A percentile compares a stretch with the other conserved stretches of the same genome.
Evolutionary conservation across 495 filamentous ascomycete genomes (phyloP).

Genomic region (Hypoxylon fragiforme): DNA sequence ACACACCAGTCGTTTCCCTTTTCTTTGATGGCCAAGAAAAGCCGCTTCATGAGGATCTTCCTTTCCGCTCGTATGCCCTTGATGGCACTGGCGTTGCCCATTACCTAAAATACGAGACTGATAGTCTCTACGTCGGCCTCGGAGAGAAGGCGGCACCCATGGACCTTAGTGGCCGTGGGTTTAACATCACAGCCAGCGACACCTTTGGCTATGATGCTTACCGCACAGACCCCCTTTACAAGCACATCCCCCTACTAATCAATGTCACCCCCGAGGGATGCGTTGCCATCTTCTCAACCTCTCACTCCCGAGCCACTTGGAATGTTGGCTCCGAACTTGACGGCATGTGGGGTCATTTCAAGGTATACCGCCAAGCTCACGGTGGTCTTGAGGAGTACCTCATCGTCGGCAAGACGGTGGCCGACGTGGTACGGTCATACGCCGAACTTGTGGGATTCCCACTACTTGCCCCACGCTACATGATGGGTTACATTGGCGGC

Average conservation of each 20-base stretch:
- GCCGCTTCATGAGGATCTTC: conserved; percentile 60
- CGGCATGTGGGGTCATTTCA: conserved; percentile 70
- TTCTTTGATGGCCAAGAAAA: conserved; percentile 52
- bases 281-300: conserved; percentile 67
- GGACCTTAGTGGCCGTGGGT: conserved; percentile 67
- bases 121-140: conserved; percentile 65
- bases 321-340: conserved; percentile 71
- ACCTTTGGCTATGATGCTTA: conserved; percentile 72
- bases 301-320: conserved; percentile 64
- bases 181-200: conserved; percentile 67
- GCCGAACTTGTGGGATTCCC: conserved; percentile 69
- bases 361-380: conserved; percentile 69
- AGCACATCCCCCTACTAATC: conserved; percentile 70
- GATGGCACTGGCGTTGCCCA: conserved; percentile 62
- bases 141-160: conserved; percentile 73
- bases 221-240: conserved; percentile 72
- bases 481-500: conserved; percentile 69
- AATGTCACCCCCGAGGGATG: conserved; percentile 62
- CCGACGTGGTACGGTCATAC: conserved; percentile 65
- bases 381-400: conserved; percentile 72
- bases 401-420: conserved; percentile 64
- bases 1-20: conserved; percentile 59
- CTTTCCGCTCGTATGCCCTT: conserved; percentile 62
- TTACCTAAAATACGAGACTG: conserved; percentile 61
- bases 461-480: conserved; percentile 65